A percentile compares a stretch with the other conserved stretches of the same genome.
Evolutionary conservation across 768 basidiomycete species (phyloP).

Genomic region (Boletus rubescentipes): DNA sequence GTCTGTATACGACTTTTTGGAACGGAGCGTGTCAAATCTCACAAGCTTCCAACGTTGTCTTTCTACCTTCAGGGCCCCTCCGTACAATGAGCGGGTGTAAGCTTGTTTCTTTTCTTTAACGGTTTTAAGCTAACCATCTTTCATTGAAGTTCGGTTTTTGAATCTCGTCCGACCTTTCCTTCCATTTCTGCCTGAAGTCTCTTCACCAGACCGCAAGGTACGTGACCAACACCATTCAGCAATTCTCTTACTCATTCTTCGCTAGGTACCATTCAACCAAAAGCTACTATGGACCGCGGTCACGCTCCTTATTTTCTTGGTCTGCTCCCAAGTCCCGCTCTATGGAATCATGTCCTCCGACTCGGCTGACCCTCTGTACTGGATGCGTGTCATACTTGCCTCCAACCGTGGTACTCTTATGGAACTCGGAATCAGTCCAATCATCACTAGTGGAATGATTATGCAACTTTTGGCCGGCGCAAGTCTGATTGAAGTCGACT

Average conservation of each 20-base stretch:
- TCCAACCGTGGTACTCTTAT: conserved; percentile 98
- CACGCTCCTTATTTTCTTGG: conserved; percentile 98
- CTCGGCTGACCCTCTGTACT: conserved; percentile 98
- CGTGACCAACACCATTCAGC: conserved; percentile 13
- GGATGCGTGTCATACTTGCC: conserved; percentile 99
- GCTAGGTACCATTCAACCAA: conserved; percentile 95
- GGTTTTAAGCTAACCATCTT: neutral
- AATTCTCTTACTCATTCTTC: conserved; percentile 1
- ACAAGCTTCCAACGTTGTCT: conserved; percentile 22
- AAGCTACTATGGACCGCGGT: conserved; percentile 99
- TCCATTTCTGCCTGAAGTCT: conserved; percentile 94
- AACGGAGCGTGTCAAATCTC: conserved; percentile 17
- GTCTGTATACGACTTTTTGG: conserved; percentile 22
- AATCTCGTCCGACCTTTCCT: conserved; percentile 98
- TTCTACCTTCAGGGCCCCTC: conserved; percentile 17
- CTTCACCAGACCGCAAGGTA: conserved; percentile 97
- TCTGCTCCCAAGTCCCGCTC: conserved; percentile 97
- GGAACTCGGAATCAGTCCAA: conserved; percentile 98
- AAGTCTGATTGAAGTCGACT: conserved; percentile 97
- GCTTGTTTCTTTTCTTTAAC: conserved; percentile 29
- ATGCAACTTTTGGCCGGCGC: conserved; percentile 99
- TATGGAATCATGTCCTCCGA: conserved; percentile 99
- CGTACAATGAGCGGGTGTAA: conserved; percentile 77
- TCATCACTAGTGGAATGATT: conserved; percentile 98
- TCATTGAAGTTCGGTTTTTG: conserved; percentile 77